These are phyloP conservation scores for Suhomyces faveliae DNA, from an alignment of 805 yeast genomes.

Conservation along the genomic window DNA sequence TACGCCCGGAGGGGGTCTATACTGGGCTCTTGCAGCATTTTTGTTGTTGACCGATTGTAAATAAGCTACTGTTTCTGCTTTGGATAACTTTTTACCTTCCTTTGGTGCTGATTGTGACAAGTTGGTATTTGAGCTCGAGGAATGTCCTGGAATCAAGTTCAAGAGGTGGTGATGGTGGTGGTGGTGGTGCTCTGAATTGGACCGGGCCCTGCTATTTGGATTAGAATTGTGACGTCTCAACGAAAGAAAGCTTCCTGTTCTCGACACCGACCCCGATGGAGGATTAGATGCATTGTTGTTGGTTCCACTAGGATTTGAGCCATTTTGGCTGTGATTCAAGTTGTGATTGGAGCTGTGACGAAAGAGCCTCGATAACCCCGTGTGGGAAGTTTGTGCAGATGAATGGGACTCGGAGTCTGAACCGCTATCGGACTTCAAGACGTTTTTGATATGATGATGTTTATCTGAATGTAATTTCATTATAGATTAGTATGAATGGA, in stretches of 20 bases:
- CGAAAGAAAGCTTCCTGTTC: conserved; percentile 10
- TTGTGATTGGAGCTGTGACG: conserved; percentile 16
- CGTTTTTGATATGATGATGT: conserved; percentile 19
- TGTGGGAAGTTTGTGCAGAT: conserved; percentile 11
- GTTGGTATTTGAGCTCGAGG: conserved; percentile 4
- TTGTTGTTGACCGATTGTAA: conserved; percentile 32
- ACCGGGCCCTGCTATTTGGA: conserved; percentile 5
- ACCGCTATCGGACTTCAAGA: conserved; percentile 20
- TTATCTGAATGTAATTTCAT: conserved; percentile 12
- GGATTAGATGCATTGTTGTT: background rate
- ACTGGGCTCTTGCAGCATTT: conserved; percentile 21
- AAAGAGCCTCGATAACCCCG: conserved; percentile 20
- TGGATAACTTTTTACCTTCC: conserved; percentile 14
- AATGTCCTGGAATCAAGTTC: conserved; percentile 2
- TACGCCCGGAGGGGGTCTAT: conserved; percentile 10
- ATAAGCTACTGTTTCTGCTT: conserved; percentile 39
- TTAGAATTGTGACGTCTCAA: conserved; percentile 10
- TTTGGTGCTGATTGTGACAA: conserved; percentile 9
- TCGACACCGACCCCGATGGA: conserved; percentile 2
- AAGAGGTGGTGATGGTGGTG: conserved; percentile 3
- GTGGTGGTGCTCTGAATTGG: conserved; percentile 7
- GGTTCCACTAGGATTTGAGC: background rate
- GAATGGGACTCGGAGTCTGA: conserved; percentile 8
- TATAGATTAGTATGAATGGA: background rate
- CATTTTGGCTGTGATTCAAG: background rate